Evolutionary conservation across 768 basidiomycete genomes (phyloP), one percentile per base, ranked within the genome.

Genomic region (Naganishia kalamii): DNA sequence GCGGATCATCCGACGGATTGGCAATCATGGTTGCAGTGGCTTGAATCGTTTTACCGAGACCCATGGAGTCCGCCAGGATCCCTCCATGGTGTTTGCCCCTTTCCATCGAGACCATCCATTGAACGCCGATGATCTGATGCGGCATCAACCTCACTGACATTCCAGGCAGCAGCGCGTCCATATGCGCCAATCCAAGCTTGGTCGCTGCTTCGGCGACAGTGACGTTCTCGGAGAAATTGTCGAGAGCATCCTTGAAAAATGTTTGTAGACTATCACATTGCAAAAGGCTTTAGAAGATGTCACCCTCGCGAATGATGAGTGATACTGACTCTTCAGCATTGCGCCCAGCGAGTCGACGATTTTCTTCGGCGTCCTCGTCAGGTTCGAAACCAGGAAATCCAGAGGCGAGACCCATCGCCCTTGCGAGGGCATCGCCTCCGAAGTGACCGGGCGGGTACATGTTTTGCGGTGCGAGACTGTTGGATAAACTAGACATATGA

Each of bases 21-120:
- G 80, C 80, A 29, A 83, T 77, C 70, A 88, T 83, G 1, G 80
- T 71, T 0, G 93, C 96, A 66, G 97, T 96, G 43, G 90, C 92
- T 72, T 93, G 90, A 59, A 92, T 91, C 0, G 92, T 93, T 79
- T 93, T 93, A 67, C 92, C 92, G 63, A 94, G 88, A 86, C 92
- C 92, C 92, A 94, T 93, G 80, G 92, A 89, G 72, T 78, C 74
- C 13, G 70, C 74, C 8, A 78, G 65, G 40, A 76, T 73, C 0
- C 75, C 76, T n/a, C 78, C 78, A 4, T 52, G 40, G 25, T 65
- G 67, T 12, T 62, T 48, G 21, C 73, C 67, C 44, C 66, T 69
- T 64, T 79, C 78, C 66, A 77, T 71, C 17, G 85, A 80, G 0
- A 87, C 63, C 88, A 90, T 89, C 86, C 88, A 90, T 40, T 83